phyloP scores from a whole-genome alignment of 1,139 yeast species.

The Blastobotrys elegans region DNA sequence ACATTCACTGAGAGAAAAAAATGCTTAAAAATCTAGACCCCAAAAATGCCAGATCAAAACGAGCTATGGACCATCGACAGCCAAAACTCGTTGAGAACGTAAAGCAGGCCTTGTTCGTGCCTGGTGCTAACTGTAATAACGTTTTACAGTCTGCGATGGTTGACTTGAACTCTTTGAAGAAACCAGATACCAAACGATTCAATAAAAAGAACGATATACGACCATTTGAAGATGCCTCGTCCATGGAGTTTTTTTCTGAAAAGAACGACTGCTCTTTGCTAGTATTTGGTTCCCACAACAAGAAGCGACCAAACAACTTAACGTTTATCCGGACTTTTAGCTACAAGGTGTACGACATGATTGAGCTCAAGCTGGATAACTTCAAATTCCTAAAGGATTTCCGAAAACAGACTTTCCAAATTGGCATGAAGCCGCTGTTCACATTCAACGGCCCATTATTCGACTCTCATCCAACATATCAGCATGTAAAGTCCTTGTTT shows the following conservation, averaged over 20 bases:
- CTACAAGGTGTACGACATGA: slow-evolving; percentile 87
- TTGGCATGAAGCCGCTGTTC: slow-evolving; percentile 94
- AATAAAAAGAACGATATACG: slow-evolving; percentile 80
- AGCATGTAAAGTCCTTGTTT: slow-evolving; percentile 81
- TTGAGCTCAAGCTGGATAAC: slow-evolving; percentile 73
- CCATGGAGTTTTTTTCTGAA: slow-evolving; percentile 86
- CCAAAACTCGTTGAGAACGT: slow-evolving; percentile 86
- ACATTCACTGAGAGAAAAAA: background rate
- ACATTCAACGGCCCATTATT: slow-evolving; percentile 89
- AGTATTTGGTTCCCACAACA: slow-evolving; percentile 78
- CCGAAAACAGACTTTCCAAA: slow-evolving; percentile 64
- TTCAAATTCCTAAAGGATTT: slow-evolving; percentile 75
- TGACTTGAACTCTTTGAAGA: slow-evolving; percentile 85
- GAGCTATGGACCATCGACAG: slow-evolving; percentile 86
- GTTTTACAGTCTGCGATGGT: slow-evolving; percentile 83
- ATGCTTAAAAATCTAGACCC: slow-evolving; percentile 48
- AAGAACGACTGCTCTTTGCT: slow-evolving; percentile 87
- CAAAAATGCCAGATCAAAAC: slow-evolving; percentile 91
- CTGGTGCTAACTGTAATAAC: slow-evolving; percentile 79
- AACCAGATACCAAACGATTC: slow-evolving; percentile 86
- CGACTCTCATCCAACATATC: slow-evolving; percentile 81
- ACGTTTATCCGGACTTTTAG: slow-evolving; percentile 88
- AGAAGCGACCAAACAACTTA: slow-evolving; percentile 89
- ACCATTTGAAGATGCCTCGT: slow-evolving; percentile 89
- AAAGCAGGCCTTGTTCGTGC: slow-evolving; percentile 85